Evolutionary conservation across 2,329 filamentous ascomycete genomes (phyloP).

Genomic region (Fusarium sterilihyphosum): DNA sequence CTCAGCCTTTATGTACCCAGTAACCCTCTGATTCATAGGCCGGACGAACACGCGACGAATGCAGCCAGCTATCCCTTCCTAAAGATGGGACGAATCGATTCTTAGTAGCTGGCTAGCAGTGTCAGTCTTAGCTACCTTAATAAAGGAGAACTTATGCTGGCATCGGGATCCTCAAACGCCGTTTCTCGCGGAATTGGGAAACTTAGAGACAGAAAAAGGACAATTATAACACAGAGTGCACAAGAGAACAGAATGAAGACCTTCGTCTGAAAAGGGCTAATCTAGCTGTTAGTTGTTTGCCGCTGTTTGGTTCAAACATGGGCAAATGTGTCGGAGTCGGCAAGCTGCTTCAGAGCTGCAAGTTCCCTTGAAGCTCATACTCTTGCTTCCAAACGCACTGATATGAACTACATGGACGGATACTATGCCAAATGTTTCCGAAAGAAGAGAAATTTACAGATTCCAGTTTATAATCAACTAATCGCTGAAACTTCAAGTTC

Average conservation of each 20-base stretch:
- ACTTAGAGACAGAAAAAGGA: not conserved
- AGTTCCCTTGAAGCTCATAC: not conserved
- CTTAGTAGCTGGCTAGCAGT: not conserved
- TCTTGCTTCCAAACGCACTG: not conserved
- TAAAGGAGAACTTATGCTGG: not conserved
- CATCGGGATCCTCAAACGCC: too few species aligned
- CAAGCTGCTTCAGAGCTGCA: not conserved
- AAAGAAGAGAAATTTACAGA: not conserved
- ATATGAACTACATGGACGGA: too few species aligned
- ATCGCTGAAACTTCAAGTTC: not conserved
- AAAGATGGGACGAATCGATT: not conserved
- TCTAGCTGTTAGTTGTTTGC: not conserved
- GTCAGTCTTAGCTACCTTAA: not conserved
- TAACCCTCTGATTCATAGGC: conserved; percentile 6
- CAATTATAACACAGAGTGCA: not conserved
- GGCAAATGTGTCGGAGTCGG: not conserved
- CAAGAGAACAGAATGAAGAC: accelerated
- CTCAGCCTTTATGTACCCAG: not conserved
- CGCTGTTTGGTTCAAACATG: conserved; percentile 1
- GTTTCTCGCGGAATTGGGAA: not conserved
- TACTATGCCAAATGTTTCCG: not conserved
- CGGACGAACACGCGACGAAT: not conserved
- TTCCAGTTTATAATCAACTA: not conserved
- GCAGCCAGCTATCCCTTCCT: accelerated
- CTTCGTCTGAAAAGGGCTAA: not conserved